These are phyloP conservation scores for Fusarium tupiense DNA, from an alignment of 2,329 filamentous ascomycete species.

Conservation along the genomic window DNA sequence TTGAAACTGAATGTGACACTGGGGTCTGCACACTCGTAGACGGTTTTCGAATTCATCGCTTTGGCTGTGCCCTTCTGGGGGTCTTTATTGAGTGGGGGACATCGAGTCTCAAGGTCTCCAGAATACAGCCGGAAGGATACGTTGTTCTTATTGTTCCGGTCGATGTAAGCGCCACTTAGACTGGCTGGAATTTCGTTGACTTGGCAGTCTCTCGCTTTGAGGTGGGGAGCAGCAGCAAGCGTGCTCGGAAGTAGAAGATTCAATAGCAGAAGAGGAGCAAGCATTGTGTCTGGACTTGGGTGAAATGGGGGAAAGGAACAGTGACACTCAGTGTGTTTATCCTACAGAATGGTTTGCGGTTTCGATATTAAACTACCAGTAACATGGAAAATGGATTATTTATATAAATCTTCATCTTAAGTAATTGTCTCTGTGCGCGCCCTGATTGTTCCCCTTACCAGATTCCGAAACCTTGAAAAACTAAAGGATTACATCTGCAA, in stretches of 20 bases:
- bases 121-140: neutral
- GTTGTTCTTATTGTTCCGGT: neutral
- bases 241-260: neutral
- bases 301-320: neutral
- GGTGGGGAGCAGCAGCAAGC: neutral
- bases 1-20: neutral
- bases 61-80: neutral
- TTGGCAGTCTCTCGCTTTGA: neutral
- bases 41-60: neutral
- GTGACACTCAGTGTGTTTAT: neutral
- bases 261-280: neutral
- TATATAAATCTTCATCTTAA: too few relatives aligned
- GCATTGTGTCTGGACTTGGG: accelerated
- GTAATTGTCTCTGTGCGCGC: too few relatives aligned
- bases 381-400: too few relatives aligned
- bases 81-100: neutral
- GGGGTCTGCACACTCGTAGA: neutral
- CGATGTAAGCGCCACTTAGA: neutral
- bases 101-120: neutral
- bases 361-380: accelerated
- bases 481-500: too few relatives aligned
- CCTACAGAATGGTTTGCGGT: too few relatives aligned
- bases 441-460: too few relatives aligned
- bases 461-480: too few relatives aligned
- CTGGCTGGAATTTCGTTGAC: neutral